Evolutionary conservation across 768 basidiomycete genomes (phyloP), one percentile per base, ranked within the genome.

Genomic region (Trametes cingulata): DNA sequence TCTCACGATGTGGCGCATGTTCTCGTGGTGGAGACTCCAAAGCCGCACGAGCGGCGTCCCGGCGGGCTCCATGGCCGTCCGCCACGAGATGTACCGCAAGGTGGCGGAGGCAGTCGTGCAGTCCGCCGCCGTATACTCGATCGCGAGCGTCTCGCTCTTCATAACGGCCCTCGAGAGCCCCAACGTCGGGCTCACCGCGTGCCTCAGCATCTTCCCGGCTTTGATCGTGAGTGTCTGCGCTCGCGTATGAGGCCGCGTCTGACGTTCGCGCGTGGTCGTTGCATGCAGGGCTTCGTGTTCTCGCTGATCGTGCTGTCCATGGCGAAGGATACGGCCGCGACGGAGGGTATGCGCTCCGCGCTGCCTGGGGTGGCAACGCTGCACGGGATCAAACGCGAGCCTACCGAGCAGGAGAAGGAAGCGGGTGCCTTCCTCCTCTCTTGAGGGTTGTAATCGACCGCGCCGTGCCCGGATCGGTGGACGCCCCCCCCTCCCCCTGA

Each of bases 111-210:
- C 58, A 35, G 52, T 59, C 41, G 42, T 59, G 10, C 50, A 59
- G 51, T 59, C 58, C 12, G 58, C 58, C 6, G 50, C 51, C 5
- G 36, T 59, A 3, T 59, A 59, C 51, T 52, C 58, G 22, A 37
- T 36, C 6, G 51, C 58, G 24, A 46, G 43, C 45, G 17, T 59
- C 33, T 27, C 50, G 20, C 36, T 52, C 22, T 14, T 52, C 58
- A n/a, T 52, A 20, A 46, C 37, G 17, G 22, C 24, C 42, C 37
- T 59, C 24, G 13, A 29, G 0, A 52, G 58, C 35, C 35, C 50
- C 7, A 52, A 39, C 17, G 35, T 39, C n/a, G 56, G 15, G 4
- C 46, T 27, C 17, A 10, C 24, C 17, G 50, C 43, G 15, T 59
- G 58, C 14, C 43, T 59, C 22, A 24, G 22, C 6, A 15, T 39